Evolutionary conservation across 257 asterid species (phyloP), one percentile per base, ranked within the genome.

Genomic region (Scutellaria baicalensis): DNA sequence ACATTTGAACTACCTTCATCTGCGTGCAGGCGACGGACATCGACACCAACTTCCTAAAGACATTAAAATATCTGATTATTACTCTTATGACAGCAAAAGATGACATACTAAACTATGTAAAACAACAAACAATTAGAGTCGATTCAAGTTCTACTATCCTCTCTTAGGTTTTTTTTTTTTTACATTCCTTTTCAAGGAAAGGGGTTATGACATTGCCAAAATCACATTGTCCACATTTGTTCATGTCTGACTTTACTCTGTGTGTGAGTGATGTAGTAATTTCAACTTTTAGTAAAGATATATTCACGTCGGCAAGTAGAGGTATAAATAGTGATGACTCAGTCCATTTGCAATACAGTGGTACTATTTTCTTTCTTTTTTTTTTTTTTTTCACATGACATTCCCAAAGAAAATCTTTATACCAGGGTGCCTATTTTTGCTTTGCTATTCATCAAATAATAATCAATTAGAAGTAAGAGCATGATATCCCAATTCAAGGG

Each of bases 31-130:
- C 96, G 80, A 68, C 73, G 81, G 40, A 89, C 96, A 72, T 84
- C 87, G 76, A 91, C 89, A 18, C 97, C 99, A 73, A 91, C 76
- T 83, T 89, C 99, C 99, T 93, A 77, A 61, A 80, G 33, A 69
- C 13, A 69, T 35, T 60, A 73, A 52, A 72, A 54, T 47, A 35
- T 40, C 12, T 57, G 20, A 44, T 62, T 78, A 56, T 47, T 45
- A 54, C 45, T 36, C 27, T 52, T 20, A 64, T 9, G 54, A 35
- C 59, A 66, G 65, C 20, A 52, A 70, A 60, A 31, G 17, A 54
- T 54, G 45, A 65, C 62, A 66, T 57, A 74, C 21, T 50, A 56
- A 59, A 39, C 11, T 40, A 48, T 33, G 66, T 10, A 23, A 70
- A 72, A 16, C 14, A 42, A 66, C 49, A 40, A 62, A 42, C 55